Evolutionary conservation across 1,284 basidiomycete genomes (phyloP).

Genomic region (Cyathus olla): DNA sequence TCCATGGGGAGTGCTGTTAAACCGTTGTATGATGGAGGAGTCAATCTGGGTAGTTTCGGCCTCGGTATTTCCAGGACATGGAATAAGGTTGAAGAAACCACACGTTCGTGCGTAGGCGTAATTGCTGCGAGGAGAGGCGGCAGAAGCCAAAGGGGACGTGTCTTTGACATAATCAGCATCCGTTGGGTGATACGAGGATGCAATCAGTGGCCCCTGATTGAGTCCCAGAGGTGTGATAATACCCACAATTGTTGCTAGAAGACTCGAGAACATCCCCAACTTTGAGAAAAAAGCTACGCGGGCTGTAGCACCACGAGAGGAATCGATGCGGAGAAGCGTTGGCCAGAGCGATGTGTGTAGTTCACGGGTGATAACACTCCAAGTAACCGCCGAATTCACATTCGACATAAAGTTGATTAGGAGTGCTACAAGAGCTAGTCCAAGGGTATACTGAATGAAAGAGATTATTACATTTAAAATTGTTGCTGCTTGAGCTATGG

Average conservation of each 20-base stretch:
- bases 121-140: conserved; percentile 15
- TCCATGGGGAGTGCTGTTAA: conserved; percentile 20
- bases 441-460: conserved; percentile 21
- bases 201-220: conserved; percentile 7
- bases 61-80: conserved; percentile 19
- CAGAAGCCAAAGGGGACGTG: conserved; percentile 17
- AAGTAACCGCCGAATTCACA: conserved; percentile 18
- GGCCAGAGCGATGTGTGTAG: conserved; percentile 23
- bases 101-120: conserved; percentile 20
- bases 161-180: conserved; percentile 15
- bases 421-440: conserved; percentile 18
- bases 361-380: conserved; percentile 20
- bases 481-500: conserved; percentile 22
- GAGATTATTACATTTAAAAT: conserved; percentile 19
- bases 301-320: conserved; percentile 4
- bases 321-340: conserved; percentile 17
- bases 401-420: conserved; percentile 16
- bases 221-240: conserved; percentile 24
- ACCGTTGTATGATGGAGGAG: conserved; percentile 7
- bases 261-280: conserved; percentile 11
- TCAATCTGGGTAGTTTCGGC: conserved; percentile 14
- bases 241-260: conserved; percentile 20
- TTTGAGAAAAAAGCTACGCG: conserved; percentile 12
- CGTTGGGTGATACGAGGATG: background rate
- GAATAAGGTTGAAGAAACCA: conserved; percentile 7